phyloP scores from a whole-genome alignment of 1,139 yeast species.

The Saccharomycopsis crataegensis region DNA sequence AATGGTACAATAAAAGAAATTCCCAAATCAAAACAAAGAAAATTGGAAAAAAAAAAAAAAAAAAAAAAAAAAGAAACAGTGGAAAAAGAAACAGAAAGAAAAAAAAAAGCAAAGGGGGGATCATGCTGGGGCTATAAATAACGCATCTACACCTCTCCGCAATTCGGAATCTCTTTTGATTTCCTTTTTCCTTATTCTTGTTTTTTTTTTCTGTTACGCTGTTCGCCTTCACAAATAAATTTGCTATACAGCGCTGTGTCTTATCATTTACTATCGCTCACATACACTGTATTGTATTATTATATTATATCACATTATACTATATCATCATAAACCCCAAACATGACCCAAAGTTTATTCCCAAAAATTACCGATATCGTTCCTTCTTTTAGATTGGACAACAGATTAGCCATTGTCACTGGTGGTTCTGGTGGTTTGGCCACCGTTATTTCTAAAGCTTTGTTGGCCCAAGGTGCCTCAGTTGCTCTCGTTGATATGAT shows the following conservation, averaged over 20 bases:
- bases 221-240: not conserved
- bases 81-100: not conserved
- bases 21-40: not conserved
- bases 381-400: conserved; percentile 50
- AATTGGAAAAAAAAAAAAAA: not conserved
- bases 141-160: not conserved
- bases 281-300: not conserved
- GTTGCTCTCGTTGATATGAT: conserved; percentile 72
- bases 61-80: not conserved
- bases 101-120: not conserved
- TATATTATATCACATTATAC: not conserved
- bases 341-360: conserved; percentile 18
- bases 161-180: not conserved
- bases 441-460: conserved; percentile 53
- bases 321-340: not conserved
- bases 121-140: not conserved
- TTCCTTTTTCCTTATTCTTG: not conserved
- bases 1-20: no score
- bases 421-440: conserved; percentile 85
- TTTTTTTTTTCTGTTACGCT: not conserved
- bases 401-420: conserved; percentile 64
- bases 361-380: conserved; percentile 27
- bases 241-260: not conserved
- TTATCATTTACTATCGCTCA: not conserved
- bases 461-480: conserved; percentile 62